Base-by-base conservation (phyloP, 2,329 filamentous ascomycete genomes). In the Lecanoromycetidae sp. region DNA sequence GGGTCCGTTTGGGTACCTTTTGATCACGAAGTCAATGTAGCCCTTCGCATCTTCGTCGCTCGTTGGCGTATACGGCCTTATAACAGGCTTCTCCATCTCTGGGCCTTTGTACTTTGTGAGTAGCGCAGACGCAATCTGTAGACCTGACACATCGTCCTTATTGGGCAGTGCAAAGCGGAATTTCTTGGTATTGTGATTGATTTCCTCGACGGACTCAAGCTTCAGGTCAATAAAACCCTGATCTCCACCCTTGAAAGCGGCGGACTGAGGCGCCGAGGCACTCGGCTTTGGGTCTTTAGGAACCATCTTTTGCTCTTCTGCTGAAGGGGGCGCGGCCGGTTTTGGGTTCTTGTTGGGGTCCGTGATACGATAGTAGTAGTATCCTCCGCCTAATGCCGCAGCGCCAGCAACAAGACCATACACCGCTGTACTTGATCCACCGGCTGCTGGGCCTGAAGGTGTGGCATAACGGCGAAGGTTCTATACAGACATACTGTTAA, bases 151-250 rank as follows among this genome's bases (percentile, higher is more conserved):
- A 67, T 82, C 78, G 63, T 94, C 83, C 53, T 78, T 73, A 63
- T 93, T 84, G 13, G 86, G 85, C 35, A 96, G 79, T 59, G 82
- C 79, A 68, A 98, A 96, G 58, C 84, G 80, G 63, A 96, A 74
- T 58, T 77, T 81, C 79, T 96, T 96, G 58, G 87, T 93, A 74
- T 96, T 96, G 75, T 88, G 84, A 72, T 87, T 95, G 69, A 95
- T 68, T 37, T 72, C 68, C 68, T 94, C 83, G 41, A 87, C 76
- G 47, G 82, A 79, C 48, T 86, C 77, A 48, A 96, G 74, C 69
- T 84, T 80, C 57, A 96, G 75, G 53, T 79, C 80, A 54, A 95
- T 65, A 68, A 87, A 96, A 56, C 87, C 88, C 68, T 95, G 87
- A 52, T 94, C 86, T 55, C 86, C 87, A 56, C 90, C 88, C 27